Base-by-base conservation (phyloP, 1,139 yeast species). In the Pichia sp. region DNA sequence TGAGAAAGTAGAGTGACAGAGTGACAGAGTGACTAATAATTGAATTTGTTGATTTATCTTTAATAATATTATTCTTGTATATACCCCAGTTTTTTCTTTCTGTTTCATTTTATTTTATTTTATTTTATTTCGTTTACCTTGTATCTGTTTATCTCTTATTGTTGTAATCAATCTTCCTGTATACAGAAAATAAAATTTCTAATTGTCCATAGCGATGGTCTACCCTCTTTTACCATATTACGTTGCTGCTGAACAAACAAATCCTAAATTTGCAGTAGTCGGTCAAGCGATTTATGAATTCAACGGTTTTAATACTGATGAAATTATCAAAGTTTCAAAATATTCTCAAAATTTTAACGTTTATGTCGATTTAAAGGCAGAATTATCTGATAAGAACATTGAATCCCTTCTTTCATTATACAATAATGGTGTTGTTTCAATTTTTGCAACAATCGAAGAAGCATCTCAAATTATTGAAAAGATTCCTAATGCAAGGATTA, bases 391-490 rank as follows among this genome's bases (percentile, higher is more conserved):
- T 1, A 41, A 38, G 1, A 32, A 43, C 11, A 42, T 57, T 29
- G 58, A 56, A 12, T 36, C 41, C 4, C 60, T 76, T 26, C 69
- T 85, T 34, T 71, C 68, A 11, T 59, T 86, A 32, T 72, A 86
- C 52, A 87, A 89, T 58, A 72, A 73, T 43, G 96, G 96, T 29
- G 77, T 83, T 22, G 60, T 67, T 31, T 70, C 71, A 20, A 60
- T 86, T 2, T 68, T 84, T 51, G 75, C 59, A 1, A 46, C 50
- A 10, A 39, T 45, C 6, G 64, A 64, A 40, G 63, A 61, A 29
- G 71, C 69, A 3, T 62, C 61, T 0, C 61, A 62, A 26, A 57
- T 63, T 32, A 62, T 75, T 22, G 58, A 61, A 3, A 70, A 63
- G 3, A 76, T 87, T 47, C 90, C 95, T 41, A 65, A 71, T 28